phyloP scores from a whole-genome alignment of 2,329 filamentous ascomycete genomes.

The Ampelomyces quisqualis region DNA sequence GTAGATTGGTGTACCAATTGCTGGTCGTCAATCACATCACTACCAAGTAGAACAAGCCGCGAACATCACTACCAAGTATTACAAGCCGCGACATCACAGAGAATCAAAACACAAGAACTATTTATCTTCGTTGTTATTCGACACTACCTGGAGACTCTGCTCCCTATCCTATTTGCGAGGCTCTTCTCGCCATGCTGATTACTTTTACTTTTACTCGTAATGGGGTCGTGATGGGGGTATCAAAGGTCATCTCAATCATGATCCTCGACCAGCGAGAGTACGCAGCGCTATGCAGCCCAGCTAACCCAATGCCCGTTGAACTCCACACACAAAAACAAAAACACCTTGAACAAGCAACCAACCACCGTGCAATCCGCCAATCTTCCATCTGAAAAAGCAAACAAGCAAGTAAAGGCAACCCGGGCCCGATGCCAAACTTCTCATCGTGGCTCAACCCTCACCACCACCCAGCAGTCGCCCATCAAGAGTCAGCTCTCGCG shows the following conservation, averaged over 20 bases:
- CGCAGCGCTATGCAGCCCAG: constrained; percentile 14
- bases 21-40: too few relatives aligned
- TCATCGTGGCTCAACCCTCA: background rate
- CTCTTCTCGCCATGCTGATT: too few relatives aligned
- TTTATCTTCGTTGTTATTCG: too few relatives aligned
- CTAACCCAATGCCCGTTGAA: constrained; percentile 4
- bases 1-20: too few relatives aligned
- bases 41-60: too few relatives aligned
- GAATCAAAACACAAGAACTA: too few relatives aligned
- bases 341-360: background rate
- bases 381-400: background rate
- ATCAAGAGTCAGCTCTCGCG: background rate
- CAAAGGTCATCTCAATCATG: constrained; percentile 12
- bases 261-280: constrained; percentile 13
- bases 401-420: background rate
- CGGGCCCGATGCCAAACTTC: background rate
- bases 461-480: too few relatives aligned
- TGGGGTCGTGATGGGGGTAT: constrained; percentile 19
- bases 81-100: too few relatives aligned
- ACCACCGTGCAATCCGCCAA: background rate
- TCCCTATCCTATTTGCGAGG: too few relatives aligned
- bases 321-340: constrained; percentile 6
- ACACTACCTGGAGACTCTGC: too few relatives aligned
- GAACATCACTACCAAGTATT: too few relatives aligned
- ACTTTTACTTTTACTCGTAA: constrained; percentile 7